Evolutionary conservation across 352 stramenopile species (phyloP).

Genomic region (Thraustochytrium sp.): DNA sequence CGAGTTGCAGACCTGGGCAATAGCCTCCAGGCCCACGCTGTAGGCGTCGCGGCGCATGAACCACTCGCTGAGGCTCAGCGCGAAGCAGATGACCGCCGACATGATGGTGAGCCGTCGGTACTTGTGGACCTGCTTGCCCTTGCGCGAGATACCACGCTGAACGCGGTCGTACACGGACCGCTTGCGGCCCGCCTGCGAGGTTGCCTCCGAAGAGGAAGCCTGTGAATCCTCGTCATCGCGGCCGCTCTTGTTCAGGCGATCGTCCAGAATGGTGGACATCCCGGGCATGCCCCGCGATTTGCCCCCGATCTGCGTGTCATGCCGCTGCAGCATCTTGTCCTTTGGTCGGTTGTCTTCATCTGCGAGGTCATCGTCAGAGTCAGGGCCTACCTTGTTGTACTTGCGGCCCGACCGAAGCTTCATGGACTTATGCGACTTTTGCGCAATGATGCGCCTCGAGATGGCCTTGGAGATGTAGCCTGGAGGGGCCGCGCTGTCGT

Average conservation of each 20-base stretch:
- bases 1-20: neutral
- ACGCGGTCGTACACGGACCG: conserved; percentile 1
- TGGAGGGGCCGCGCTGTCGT: neutral
- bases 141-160: neutral
- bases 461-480: neutral
- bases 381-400: neutral
- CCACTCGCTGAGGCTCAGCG: neutral
- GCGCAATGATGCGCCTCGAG: neutral
- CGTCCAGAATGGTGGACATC: too few relatives aligned
- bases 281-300: too few relatives aligned
- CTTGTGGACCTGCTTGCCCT: conserved; percentile 3
- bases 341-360: neutral
- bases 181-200: neutral
- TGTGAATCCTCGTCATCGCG: neutral
- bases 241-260: too few relatives aligned
- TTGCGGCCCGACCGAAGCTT: neutral
- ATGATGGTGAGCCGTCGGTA: neutral
- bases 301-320: too few relatives aligned
- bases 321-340: neutral
- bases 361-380: neutral
- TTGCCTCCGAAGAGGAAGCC: neutral
- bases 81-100: neutral
- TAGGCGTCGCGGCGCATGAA: neutral
- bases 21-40: neutral
- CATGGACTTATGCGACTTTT: neutral